These are phyloP conservation scores for Chenopodium berlandieri DNA, from an alignment of 148 eudicot genomes.

Conservation along the genomic window DNA sequence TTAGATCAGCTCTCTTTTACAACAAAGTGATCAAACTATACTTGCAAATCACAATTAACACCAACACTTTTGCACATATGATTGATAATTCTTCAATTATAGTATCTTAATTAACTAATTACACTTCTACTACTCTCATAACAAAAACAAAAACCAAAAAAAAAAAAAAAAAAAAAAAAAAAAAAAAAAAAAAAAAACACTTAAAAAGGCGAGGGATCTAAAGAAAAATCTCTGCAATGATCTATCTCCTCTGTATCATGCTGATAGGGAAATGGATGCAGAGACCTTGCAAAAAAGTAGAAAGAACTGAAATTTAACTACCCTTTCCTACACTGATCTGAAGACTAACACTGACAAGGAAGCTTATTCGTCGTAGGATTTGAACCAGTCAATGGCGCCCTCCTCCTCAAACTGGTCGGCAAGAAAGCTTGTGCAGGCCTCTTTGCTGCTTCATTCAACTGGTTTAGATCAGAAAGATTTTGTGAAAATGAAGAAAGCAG, in stretches of 20 bases:
- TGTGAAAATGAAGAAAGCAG: slow-evolving; percentile 12
- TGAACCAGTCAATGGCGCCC: slow-evolving; percentile 12
- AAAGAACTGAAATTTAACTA: not conserved
- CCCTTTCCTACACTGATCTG: slow-evolving; percentile 20
- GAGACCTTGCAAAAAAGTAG: slow-evolving; percentile 25
- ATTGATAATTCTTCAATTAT: not conserved
- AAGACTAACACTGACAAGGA: slow-evolving; percentile 28
- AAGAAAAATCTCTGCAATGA: slow-evolving; percentile 1
- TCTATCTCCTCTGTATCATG: not conserved
- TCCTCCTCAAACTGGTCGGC: slow-evolving; percentile 26
- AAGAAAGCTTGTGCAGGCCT: slow-evolving; percentile 7
- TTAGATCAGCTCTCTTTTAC: slow-evolving; percentile 3
- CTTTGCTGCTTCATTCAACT: slow-evolving; percentile 8
- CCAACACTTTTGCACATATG: not conserved
- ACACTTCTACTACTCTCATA: slow-evolving; percentile 15
- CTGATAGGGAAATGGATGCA: slow-evolving; percentile 15
- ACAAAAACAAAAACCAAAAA: too few relatives aligned
- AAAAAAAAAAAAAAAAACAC: not conserved
- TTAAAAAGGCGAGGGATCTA: not conserved
- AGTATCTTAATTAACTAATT: not conserved
- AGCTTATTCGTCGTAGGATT: slow-evolving; percentile 30
- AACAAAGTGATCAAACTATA: not conserved
- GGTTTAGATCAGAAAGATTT: not conserved
- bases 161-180: not conserved
- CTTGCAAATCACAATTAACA: not conserved